Evolutionary conservation across 2,329 filamentous ascomycete genomes (phyloP), one percentile per base, ranked within the genome.

Genomic region (Sclerotinia spermophila): DNA sequence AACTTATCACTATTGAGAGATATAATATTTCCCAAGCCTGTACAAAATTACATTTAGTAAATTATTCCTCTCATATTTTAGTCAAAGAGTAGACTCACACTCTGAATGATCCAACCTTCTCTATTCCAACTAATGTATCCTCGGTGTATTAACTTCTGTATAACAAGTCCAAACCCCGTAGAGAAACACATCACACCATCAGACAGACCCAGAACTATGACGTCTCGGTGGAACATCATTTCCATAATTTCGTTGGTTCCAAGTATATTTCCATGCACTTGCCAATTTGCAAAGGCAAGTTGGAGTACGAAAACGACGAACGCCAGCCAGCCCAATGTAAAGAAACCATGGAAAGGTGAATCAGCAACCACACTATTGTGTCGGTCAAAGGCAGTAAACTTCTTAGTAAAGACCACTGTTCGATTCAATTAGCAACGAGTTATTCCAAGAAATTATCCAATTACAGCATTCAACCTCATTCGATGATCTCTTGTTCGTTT

Each of bases 301-400:
- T 89, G 89, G 45, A 91, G 76, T 71, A 93, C 86, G 75, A 91
- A 85, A 58, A 94, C 79, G 10, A 86, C 85, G 73, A 93, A 88
- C 13, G 85, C 85, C 61, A 93, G 85, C 91, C 92, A 94, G 79
- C 93, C 93, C 0, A 95, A 82, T 0, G 89, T 92, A 77, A 92
- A 94, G 81, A 94, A 94, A 42, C 92, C 92, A 78, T 91, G 88
- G 76, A 94, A 94, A 0, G 89, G 89, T 56, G 89, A 92, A 62
- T 89, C 88, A 5, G 86, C 85, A 2, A 87, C 86, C 1, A 82
- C 82, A 7, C 85, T 84, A 76, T 93, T 94, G 74, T 92, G 88
- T 17, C 89, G 85, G 79, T 94, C 92, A 78, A 94, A 94, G 0
- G 89, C 85, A 8, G 90, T 92, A 76, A 93, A 92, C 72, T 90